These are phyloP conservation scores for Pholiota molesta DNA, from an alignment of 768 basidiomycete species.

Conservation along the genomic window DNA sequence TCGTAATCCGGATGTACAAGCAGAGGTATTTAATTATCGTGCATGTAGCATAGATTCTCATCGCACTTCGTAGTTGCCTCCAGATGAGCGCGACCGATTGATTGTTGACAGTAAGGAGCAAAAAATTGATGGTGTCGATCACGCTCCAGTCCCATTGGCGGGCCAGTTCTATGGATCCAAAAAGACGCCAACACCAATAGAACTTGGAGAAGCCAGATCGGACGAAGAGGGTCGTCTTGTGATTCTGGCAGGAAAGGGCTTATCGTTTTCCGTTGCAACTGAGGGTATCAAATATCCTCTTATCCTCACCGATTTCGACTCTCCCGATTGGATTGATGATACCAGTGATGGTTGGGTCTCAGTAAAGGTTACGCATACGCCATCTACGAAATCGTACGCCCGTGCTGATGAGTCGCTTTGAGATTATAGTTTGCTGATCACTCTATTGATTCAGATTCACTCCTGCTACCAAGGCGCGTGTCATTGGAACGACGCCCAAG, in stretches of 20 bases:
- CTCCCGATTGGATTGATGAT: constrained; percentile 36
- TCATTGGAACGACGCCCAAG: constrained; percentile 31
- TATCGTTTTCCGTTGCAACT: constrained; percentile 17
- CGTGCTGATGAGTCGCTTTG: not conserved
- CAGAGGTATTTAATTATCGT: constrained; percentile 16
- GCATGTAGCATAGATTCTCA: not conserved
- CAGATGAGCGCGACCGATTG: constrained; percentile 19
- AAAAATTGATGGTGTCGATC: constrained; percentile 1
- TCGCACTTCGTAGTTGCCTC: constrained; percentile 11
- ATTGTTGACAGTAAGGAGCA: constrained; percentile 25
- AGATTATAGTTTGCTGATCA: not conserved
- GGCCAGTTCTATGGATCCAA: constrained; percentile 21
- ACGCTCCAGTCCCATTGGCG: constrained; percentile 20
- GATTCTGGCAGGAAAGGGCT: constrained; percentile 30
- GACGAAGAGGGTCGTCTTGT: constrained; percentile 31
- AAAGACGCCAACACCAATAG: constrained; percentile 13
- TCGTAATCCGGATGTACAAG: constrained; percentile 30
- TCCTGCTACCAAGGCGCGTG: constrained; percentile 12
- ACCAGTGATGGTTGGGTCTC: constrained; percentile 34
- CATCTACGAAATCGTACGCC: constrained; percentile 17
- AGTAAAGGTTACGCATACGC: constrained; percentile 18
- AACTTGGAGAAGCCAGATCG: constrained; percentile 25
- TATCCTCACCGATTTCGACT: constrained; percentile 31
- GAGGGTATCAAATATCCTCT: constrained; percentile 19
- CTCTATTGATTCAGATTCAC: not conserved